Base-by-base conservation (phyloP, 2,329 filamentous ascomycete species). In the Phoma sp. region DNA sequence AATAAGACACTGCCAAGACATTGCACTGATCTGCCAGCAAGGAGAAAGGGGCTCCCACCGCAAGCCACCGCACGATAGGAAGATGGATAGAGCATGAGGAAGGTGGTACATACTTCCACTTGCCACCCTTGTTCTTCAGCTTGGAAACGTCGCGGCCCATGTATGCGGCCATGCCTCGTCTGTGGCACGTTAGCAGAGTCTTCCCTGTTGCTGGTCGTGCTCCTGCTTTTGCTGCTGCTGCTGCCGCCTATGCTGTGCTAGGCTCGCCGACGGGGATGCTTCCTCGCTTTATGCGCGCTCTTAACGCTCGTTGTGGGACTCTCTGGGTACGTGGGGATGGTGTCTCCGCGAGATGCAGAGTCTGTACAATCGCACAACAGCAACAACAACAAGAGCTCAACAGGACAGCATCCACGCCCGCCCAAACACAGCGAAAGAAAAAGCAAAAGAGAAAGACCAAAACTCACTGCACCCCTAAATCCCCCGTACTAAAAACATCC, bases 401-500 rank as follows among this genome's bases (percentile, higher is more conserved):
- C 12, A 35, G 25, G 12, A 31, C 29, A 31, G 12, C 6, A 31
- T 13, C 12, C 29, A 31, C 3, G 4, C 6, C 29, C 6, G 10
- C 29, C 10, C 10, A 5, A 2, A 13, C 4, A 12, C 12, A 38
- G 27, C 15, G 37, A 32, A 24, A 25, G 21, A 41, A 24, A 40
- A 21, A 25, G 19, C 5, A 3, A n/a, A 13, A 2, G 17, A 10
- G 4, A 10, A 32, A 35, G 10, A 12, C 17, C 59, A 47, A 41
- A 37, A 81, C 82, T 75, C 72, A 84, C 84, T 98, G 95, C 40
- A 99, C 91, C 4, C 95, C 95, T 58, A 99, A 77, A 77, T 99
- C 94, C 0, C 95, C 94, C 1, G 91, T 88, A 21, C 89, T 92
- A 73, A 98, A 96, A 21, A 99, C 91, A 77, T 99, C 94, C 82